Evolutionary conservation across 1,284 basidiomycete species (phyloP), one percentile per base, ranked within the genome.

Genomic region (Gomphus sp.): DNA sequence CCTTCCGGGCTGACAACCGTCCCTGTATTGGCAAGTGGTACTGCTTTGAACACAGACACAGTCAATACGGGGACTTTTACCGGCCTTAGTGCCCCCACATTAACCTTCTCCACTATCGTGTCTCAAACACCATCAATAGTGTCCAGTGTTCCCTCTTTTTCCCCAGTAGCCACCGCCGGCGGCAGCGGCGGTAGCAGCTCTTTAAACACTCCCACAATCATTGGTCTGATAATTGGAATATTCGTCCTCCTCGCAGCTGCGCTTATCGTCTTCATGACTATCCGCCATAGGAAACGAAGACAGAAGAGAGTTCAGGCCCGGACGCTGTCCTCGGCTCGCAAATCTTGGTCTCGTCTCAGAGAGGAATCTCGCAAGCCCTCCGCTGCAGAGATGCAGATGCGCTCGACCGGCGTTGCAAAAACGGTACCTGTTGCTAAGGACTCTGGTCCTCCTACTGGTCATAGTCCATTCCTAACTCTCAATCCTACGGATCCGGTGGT

Each of bases 241-340:
- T 58, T 58, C 33, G 31, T 31, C 16, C 1, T 36, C n/a, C 39
- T 58, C 2, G 57, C 57, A 1, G 37, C 43, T 8, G 28, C 18
- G 6, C 57, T 58, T n/a, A 37, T 58, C 25, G 16, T 53, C 33
- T 41, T 58, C 37, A 58, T 58, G 57, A 41, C 57, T 12, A 10
- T 58, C 18, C 49, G 57, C 2, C 51, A 58, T 28, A 57, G 36
- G 25, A 57, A 37, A 47, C 33, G 48, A n/a, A 50, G 9, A 51
- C n/a, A n/a, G n/a, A n/a, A n/a, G n/a, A 18, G 37, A 43, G 9
- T 16, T 12, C 33, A 31, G 22, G 3, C 41, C 47, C 54, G 25
- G 36, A 18, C 39, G 8, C 14, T 43, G 11, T 33, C 37, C 16
- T 16, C 48, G 4, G n/a, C 56, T 22, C 44, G 16, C n/a, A 31